Evolutionary conservation across 2,329 filamentous ascomycete genomes (phyloP).

Genomic region (Claviceps spartinae): DNA sequence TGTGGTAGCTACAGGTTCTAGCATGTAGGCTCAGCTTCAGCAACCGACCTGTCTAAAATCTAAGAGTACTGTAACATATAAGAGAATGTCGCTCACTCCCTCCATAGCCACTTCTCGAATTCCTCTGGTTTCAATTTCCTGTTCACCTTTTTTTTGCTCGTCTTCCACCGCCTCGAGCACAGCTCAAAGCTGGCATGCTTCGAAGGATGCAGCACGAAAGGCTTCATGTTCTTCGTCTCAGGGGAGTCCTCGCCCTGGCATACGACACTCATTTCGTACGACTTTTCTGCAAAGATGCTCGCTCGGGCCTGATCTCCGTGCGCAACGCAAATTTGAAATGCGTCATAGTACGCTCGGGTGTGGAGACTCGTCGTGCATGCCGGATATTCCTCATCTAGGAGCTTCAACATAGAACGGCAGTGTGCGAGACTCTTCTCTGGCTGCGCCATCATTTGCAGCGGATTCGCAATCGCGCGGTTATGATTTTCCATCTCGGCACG

Average conservation of each 20-base stretch:
- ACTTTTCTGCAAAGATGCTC: background rate
- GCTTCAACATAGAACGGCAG: background rate
- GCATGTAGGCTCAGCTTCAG: no score
- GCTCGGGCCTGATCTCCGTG: background rate
- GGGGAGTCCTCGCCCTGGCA: background rate
- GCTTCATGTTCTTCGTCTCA: background rate
- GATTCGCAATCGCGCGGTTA: background rate
- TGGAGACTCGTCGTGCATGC: background rate
- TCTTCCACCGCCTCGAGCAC: background rate
- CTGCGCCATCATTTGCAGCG: background rate
- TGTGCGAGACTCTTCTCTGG: background rate
- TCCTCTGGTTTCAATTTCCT: background rate
- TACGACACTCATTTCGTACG: background rate
- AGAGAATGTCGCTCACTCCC: background rate
- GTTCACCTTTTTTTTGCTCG: background rate
- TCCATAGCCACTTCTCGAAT: background rate
- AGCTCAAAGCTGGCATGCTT: background rate
- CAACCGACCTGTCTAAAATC: no score
- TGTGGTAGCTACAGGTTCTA: no score
- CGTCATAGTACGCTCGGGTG: background rate
- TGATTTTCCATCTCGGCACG: background rate
- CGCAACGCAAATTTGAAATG: background rate
- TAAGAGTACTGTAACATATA: no score
- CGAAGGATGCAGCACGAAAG: background rate
- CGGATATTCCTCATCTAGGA: background rate